Evolutionary conservation across 768 basidiomycete genomes (phyloP), one percentile per base, ranked within the genome.

Genomic region (Gymnopilus junonius): DNA sequence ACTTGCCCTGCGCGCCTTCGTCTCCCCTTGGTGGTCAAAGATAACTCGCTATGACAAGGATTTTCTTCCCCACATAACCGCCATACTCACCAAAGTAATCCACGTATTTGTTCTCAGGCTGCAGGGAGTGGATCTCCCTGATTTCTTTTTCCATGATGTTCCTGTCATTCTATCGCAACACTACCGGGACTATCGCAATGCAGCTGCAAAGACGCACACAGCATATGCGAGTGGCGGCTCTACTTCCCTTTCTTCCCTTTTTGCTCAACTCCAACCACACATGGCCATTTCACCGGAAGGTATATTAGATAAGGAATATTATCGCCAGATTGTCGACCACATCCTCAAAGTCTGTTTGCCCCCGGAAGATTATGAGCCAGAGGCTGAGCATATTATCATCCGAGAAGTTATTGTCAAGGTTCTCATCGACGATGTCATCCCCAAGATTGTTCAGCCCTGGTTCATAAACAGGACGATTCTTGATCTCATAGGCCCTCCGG

Each of bases 1-100:
- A 0, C 88, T 94, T 61, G 84, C 88, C 10, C 82, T 95, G 23
- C 84, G 93, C 34, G 92, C 92, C 6, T 91, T 83, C 69, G 86
- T 95, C 37, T 85, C 87, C 50, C 89, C 91, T 1, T 95, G 93
- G 94, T 95, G 93, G 91, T 82, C 90, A 32, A 92, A 87, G 69
- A 82, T 95, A 57, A 86, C 93, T 1, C 85, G 91, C 62, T 92
- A 92, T 65, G 93, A 95, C 83, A 92, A 86, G 70, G 89, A 93
- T 59, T 83, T 95, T 61, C 83, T 94, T 27, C 89, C 91, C 23
- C 85, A 91, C 65, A 85, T 94, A 54, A 82, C 88, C 0, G 74
- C 72, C 37, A 79, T 92, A 67, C 75, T 93, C 61, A 78, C 82
- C 4, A 76, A 80, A 66, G 82, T 93, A 70, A 68, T 90, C 10